Percentiles rank a stretch among this genome's conserved stretches.
phyloP scores from a whole-genome alignment of 2,329 filamentous ascomycete species.

The Leptographium galeiforme region DNA sequence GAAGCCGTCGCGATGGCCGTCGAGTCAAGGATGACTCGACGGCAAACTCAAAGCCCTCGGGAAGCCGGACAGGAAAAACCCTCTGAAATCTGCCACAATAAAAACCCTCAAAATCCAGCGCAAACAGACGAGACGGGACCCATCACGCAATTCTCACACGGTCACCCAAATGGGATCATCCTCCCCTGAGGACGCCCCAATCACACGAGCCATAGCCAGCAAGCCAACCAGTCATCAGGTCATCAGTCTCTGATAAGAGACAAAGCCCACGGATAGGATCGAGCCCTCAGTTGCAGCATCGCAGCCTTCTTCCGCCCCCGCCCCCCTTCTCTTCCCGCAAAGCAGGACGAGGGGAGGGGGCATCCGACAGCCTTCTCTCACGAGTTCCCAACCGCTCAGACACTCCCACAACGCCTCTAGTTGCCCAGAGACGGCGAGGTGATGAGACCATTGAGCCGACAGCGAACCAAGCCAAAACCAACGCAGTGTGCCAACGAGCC shows the following conservation, averaged over 20 bases:
- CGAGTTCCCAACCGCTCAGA: not conserved
- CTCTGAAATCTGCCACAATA: not conserved
- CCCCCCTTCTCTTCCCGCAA: not conserved
- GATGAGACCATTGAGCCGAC: slow-evolving; percentile 30
- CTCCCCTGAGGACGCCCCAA: not conserved
- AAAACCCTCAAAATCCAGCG: not conserved
- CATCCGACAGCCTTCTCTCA: not conserved
- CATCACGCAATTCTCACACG: not conserved
- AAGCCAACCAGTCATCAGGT: slow-evolving; percentile 8
- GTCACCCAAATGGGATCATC: not conserved
- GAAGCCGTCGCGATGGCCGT: slow-evolving; percentile 9
- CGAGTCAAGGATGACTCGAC: not conserved
- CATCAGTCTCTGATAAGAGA: slow-evolving; percentile 8
- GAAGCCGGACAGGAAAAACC: slow-evolving; percentile 10
- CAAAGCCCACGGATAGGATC: slow-evolving; percentile 18
- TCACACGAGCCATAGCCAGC: slow-evolving; percentile 5
- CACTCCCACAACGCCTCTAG: not conserved
- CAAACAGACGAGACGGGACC: not conserved
- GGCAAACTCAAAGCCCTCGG: slow-evolving; percentile 10
- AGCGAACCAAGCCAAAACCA: slow-evolving; percentile 41
- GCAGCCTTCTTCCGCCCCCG: not conserved
- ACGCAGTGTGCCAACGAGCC: slow-evolving; percentile 19
- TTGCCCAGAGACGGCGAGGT: not conserved
- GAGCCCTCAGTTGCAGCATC: slow-evolving; percentile 9
- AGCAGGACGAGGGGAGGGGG: not conserved